Evolutionary conservation across 169 alveolate species (phyloP).

Genomic region (Plasmodium ovale): DNA sequence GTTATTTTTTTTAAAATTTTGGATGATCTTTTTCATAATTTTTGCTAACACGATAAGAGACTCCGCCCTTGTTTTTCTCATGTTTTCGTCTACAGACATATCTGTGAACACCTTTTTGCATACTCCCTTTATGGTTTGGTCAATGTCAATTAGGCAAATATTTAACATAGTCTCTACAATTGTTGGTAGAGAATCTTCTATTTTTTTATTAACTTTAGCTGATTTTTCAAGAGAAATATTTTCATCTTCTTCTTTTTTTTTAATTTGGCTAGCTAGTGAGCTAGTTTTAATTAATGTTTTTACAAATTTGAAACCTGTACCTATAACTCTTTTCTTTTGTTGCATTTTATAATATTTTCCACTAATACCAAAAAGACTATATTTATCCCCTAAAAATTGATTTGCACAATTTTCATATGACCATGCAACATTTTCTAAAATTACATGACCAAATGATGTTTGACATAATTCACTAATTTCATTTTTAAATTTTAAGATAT

Average conservation of each 20-base stretch:
- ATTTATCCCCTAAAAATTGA: conserved; percentile 89
- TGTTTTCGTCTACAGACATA: conserved; percentile 88
- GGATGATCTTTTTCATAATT: conserved; percentile 83
- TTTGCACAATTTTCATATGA: conserved; percentile 91
- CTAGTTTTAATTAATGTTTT: conserved; percentile 87
- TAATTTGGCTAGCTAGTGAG: conserved; percentile 83
- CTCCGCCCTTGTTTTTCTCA: conserved; percentile 90
- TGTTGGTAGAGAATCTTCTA: conserved; percentile 89
- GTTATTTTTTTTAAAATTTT: conserved; percentile 46
- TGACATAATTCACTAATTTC: conserved; percentile 88
- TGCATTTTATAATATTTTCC: conserved; percentile 89
- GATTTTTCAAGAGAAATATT: conserved; percentile 77
- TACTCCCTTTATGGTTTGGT: conserved; percentile 89
- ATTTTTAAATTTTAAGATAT: conserved; percentile 81
- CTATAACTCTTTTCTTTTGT: conserved; percentile 86
- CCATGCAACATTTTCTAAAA: conserved; percentile 92
- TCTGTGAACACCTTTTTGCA: conserved; percentile 90
- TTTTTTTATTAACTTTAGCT: conserved; percentile 82
- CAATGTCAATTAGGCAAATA: conserved; percentile 91
- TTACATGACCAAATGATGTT: conserved; percentile 89
- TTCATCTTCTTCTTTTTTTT: conserved; percentile 77
- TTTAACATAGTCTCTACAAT: conserved; percentile 91
- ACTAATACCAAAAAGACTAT: conserved; percentile 88
- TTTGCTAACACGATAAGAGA: conserved; percentile 89
- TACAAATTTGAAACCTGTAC: conserved; percentile 85